Evolutionary conservation across 2,329 filamentous ascomycete species (phyloP).

Genomic region (Paecilomyces fulvus): DNA sequence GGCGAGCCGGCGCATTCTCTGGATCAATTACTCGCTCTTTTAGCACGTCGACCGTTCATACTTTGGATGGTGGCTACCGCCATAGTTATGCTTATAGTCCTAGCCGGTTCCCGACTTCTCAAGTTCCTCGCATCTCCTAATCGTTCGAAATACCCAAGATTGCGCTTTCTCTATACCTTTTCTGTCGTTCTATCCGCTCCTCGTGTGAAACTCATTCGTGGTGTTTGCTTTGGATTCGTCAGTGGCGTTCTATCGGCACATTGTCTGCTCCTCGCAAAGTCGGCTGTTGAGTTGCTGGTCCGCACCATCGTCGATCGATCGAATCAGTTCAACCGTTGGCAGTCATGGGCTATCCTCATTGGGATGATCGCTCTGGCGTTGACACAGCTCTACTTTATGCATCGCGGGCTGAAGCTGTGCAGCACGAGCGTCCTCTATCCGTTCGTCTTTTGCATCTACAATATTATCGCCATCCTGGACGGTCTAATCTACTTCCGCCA

Average conservation of each 20-base stretch:
- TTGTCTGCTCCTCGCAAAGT: conserved; percentile 87
- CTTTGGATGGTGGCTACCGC: conserved; percentile 81
- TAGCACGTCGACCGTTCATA: conserved; percentile 68
- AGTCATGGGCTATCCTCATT: conserved; percentile 85
- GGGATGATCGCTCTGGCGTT: conserved; percentile 74
- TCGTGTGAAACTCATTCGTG: conserved; percentile 66
- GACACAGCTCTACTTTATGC: conserved; percentile 88
- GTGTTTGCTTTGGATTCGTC: conserved; percentile 80
- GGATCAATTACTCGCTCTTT: conserved; percentile 66
- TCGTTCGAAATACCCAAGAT: conserved; percentile 22
- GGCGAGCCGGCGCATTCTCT: conserved; percentile 86
- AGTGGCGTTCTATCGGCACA: conserved; percentile 92
- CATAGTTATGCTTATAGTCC: conserved; percentile 61
- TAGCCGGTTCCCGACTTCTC: conserved; percentile 47
- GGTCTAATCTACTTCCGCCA: conserved; percentile 96
- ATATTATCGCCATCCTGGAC: conserved; percentile 96
- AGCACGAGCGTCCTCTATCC: conserved; percentile 95
- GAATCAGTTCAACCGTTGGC: conserved; percentile 93
- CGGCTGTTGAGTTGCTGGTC: conserved; percentile 88
- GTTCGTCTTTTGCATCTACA: conserved; percentile 97
- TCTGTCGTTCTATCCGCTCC: conserved; percentile 39
- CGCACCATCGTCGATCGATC: conserved; percentile 72
- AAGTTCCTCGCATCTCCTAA: conserved; percentile 28
- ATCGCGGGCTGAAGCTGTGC: conserved; percentile 85
- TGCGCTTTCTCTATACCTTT: conserved; percentile 39